Conservation (phyloP, 306 rosid species). For the Fragaria vesca region DNA sequence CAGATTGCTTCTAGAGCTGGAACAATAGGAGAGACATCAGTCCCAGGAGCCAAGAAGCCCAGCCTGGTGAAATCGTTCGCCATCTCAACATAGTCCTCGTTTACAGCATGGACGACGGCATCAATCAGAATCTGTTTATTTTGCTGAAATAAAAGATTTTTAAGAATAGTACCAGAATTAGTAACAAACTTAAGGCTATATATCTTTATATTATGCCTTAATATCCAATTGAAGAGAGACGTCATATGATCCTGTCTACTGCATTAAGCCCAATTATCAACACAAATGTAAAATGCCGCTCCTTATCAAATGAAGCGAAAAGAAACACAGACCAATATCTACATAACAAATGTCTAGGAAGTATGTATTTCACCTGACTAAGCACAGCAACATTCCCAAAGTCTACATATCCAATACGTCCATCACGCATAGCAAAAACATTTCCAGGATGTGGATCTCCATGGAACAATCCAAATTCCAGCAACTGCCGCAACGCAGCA, state of each 20-base stretch:
- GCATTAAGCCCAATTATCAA: not conserved
- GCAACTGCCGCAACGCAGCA: conserved; percentile 91
- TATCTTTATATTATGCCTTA: not conserved
- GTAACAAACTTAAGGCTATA: not conserved
- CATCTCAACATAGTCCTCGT: conserved; percentile 97
- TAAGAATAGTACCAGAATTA: not conserved
- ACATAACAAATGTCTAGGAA: conserved; percentile 9
- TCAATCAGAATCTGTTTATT: conserved; percentile 92
- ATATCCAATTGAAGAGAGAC: not conserved
- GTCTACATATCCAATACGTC: conserved; percentile 97
- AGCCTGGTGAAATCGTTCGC: conserved; percentile 97
- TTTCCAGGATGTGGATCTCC: conserved; percentile 99
- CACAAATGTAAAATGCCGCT: not conserved
- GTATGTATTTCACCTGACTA: conserved; percentile 72
- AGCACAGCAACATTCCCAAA: conserved; percentile 98
- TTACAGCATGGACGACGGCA: conserved; percentile 99
- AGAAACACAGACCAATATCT: not conserved
- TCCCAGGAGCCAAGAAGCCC: conserved; percentile 94
- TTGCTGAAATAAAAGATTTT: conserved; percentile 60
- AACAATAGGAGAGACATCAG: conserved; percentile 91
- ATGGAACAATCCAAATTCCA: conserved; percentile 96
- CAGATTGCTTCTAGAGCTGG: conserved; percentile 98
- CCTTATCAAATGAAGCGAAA: not conserved
- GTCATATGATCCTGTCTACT: not conserved
- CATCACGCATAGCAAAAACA: conserved; percentile 96